Conservation (phyloP, 2,329 filamentous ascomycete species). For the Pseudogymnoascus sp. region DNA sequence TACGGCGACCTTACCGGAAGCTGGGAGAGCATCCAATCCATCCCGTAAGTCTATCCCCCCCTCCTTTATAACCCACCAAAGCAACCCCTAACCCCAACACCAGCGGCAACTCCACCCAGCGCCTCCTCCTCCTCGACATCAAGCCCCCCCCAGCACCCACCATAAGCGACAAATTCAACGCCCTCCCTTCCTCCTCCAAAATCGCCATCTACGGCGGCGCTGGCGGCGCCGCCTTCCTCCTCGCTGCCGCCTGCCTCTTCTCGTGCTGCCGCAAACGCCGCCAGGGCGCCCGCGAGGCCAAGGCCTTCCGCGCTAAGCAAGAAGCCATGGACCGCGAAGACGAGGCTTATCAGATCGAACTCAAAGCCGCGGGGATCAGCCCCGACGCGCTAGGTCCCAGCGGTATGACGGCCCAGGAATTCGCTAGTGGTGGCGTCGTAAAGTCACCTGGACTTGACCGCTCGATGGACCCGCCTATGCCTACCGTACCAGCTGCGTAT, state of each 20-base stretch:
- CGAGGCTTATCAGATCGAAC: conserved; percentile 24
- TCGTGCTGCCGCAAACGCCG: conserved; percentile 53
- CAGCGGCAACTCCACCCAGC: conserved; percentile 51
- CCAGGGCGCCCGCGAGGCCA: conserved; percentile 46
- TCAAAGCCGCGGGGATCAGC: conserved; percentile 13
- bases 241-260: conserved; percentile 40
- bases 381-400: background rate
- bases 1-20: conserved; percentile 57
- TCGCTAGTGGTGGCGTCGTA: background rate
- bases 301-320: conserved; percentile 28
- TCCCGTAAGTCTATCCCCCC: conserved; percentile 39
- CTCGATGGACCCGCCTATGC: background rate
- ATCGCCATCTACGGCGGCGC: conserved; percentile 47
- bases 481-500: background rate
- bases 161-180: conserved; percentile 48
- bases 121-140: conserved; percentile 12
- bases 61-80: background rate
- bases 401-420: conserved; percentile 5
- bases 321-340: conserved; percentile 28
- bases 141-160: conserved; percentile 38
- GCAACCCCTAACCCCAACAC: background rate
- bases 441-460: background rate
- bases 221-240: conserved; percentile 39
- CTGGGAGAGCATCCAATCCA: conserved; percentile 58
- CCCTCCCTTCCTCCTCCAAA: conserved; percentile 45